These are phyloP conservation scores for Scalesia atractyloides DNA, from an alignment of 129 eudicot genomes.

Conservation along the genomic window DNA sequence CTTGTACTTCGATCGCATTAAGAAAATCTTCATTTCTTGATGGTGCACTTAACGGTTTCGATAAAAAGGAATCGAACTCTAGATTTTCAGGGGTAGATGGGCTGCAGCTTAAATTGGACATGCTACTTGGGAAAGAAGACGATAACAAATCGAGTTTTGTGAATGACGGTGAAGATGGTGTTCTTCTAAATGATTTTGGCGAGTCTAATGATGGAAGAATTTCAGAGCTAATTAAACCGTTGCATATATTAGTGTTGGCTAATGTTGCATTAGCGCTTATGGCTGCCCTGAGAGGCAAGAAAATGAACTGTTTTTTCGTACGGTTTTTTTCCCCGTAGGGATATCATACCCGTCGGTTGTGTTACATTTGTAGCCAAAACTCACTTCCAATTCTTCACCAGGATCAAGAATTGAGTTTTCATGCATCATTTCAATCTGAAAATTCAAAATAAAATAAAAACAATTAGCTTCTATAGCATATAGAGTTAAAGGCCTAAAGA, in stretches of 20 bases:
- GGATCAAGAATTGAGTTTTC: constrained; percentile 52
- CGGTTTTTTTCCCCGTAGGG: constrained; percentile 48
- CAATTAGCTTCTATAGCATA: background rate
- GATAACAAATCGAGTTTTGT: constrained; percentile 76
- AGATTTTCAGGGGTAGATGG: constrained; percentile 66
- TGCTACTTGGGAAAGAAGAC: constrained; percentile 74
- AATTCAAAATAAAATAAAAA: constrained; percentile 15
- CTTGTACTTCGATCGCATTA: constrained; percentile 76
- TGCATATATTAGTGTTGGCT: constrained; percentile 93
- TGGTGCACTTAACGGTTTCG: constrained; percentile 64
- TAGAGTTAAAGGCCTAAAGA: background rate
- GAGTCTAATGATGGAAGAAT: constrained; percentile 89
- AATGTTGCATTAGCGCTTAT: constrained; percentile 90
- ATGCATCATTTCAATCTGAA: constrained; percentile 51
- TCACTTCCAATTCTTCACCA: constrained; percentile 73
- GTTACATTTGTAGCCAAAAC: constrained; percentile 83
- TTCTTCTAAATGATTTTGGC: constrained; percentile 80
- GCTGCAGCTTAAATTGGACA: constrained; percentile 85
- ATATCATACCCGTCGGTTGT: constrained; percentile 51
- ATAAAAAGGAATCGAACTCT: constrained; percentile 60
- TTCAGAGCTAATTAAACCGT: constrained; percentile 84
- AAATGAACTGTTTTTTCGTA: constrained; percentile 68
- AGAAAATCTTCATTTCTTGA: constrained; percentile 79
- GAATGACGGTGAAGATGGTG: constrained; percentile 85
- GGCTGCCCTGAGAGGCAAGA: constrained; percentile 92